Percentiles rank a stretch among this genome's conserved stretches.
Conservation (phyloP, 1,139 yeast species). For the Nakaseomyces bracarensis region DNA sequence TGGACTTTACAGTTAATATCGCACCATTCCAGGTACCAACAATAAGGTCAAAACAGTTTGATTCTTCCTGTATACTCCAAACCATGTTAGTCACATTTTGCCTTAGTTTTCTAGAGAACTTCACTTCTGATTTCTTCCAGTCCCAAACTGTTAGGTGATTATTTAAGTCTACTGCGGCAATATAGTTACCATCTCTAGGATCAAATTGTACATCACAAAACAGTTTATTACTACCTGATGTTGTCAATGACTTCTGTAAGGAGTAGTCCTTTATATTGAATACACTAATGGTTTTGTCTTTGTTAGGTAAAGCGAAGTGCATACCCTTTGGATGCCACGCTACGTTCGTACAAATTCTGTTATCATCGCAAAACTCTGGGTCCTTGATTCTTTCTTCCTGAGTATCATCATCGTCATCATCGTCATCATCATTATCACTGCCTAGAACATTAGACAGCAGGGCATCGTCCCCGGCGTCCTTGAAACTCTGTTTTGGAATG, state of each 20-base stretch:
- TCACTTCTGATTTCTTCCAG: constrained; percentile 30
- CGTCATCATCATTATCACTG: constrained; percentile 25
- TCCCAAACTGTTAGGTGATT: constrained; percentile 54
- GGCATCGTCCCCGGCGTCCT: constrained; percentile 25
- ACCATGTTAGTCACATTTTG: constrained; percentile 29
- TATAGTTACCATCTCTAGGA: constrained; percentile 44
- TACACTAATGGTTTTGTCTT: constrained; percentile 32
- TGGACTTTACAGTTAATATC: constrained; percentile 35
- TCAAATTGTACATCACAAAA: constrained; percentile 52
- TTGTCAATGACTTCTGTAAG: constrained; percentile 21
- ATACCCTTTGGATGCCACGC: constrained; percentile 62
- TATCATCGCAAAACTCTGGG: constrained; percentile 30
- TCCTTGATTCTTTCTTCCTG: constrained; percentile 25
- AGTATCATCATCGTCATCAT: constrained; percentile 32
- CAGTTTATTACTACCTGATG: constrained; percentile 23
- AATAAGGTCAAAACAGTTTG: constrained; percentile 27
- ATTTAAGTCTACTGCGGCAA: constrained; percentile 49
- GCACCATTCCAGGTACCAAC: constrained; percentile 51
- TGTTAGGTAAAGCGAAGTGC: constrained; percentile 49
- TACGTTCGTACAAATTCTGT: constrained; percentile 37
- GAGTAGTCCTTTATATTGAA: constrained; percentile 22
- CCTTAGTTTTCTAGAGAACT: constrained; percentile 25
- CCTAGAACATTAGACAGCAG: constrained; percentile 17
- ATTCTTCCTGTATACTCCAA: constrained; percentile 27
- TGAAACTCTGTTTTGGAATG: constrained; percentile 32